Base-by-base conservation (phyloP, 2,329 filamentous ascomycete species). In the Fusarium succisae region DNA sequence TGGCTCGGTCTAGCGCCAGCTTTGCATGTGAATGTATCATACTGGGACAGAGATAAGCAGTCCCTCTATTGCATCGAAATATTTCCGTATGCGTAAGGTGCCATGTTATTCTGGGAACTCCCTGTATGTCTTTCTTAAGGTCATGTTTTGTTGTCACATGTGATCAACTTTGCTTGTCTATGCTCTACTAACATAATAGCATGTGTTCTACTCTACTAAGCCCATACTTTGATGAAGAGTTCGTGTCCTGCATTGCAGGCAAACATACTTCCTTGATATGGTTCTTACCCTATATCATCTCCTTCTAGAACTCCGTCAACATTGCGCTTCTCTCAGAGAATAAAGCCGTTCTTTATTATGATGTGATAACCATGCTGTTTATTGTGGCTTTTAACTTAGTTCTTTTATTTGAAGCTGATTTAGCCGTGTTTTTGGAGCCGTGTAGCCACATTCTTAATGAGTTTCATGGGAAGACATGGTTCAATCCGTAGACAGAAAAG, bases 401-500 rank as follows among this genome's bases (percentile, higher is more conserved):
- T 6, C 0, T 12, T 3, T 6, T 8, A 15, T 22, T 37, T 17
- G 2, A 22, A 37, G 6, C 10, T 6, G 6, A 37, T 26, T 6
- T 3, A 26, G 18, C 9, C 5, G 10, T 11, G 5, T 15, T 53
- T 18, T 37, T 8, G n/a, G 18, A 24, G 17, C 10, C 15, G 13
- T 2, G 7, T 22, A 37, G n/a, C n/a, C n/a, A 26, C 4, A 26
- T 4, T 14, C 5, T 10, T 24, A 6, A 2, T 2, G 13, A 32
- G 30, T 32, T 6, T 6, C 11, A 12, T 12, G 12, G 11, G 13
- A 14, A 32, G 2, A 32, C 12, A 14, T 6, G 5, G 5, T 8
- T n/a, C 28, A 12, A n/a, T 13, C 2, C 3, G 8, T 9, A 17
- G 5, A n/a, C 5, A 13, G 1, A 2, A 14, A 7, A 5, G 3